phyloP scores from a whole-genome alignment of 73 alveolate genomes.

The Urostyla sp. region DNA sequence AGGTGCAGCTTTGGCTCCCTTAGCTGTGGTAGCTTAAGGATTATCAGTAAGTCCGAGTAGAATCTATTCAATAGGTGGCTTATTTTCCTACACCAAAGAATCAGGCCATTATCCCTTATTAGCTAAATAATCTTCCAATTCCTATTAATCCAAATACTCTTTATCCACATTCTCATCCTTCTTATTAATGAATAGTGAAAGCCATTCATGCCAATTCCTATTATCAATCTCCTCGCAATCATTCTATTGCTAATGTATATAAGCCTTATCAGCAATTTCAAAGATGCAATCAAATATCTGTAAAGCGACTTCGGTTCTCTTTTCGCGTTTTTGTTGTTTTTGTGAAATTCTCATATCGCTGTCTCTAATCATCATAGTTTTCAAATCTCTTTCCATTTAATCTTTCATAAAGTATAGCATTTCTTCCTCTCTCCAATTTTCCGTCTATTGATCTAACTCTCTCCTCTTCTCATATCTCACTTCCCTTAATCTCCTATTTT shows the following conservation, averaged over 20 bases:
- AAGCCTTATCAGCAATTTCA: constrained; percentile 95
- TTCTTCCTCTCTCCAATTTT: constrained; percentile 91
- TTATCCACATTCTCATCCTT: constrained; percentile 24
- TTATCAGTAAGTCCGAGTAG: constrained; percentile 48
- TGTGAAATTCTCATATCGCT: constrained; percentile 78
- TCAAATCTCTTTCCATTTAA: constrained; percentile 84
- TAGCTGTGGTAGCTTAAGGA: constrained; percentile 57
- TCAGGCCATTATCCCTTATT: constrained; percentile 81
- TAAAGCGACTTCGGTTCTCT: constrained; percentile 76
- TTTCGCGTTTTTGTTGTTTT: constrained; percentile 80
- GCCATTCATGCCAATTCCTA: constrained; percentile 93
- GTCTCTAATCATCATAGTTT: constrained; percentile 73
- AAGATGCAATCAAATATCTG: constrained; percentile 82
- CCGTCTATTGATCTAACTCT: constrained; percentile 91
- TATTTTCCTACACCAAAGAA: constrained; percentile 37
- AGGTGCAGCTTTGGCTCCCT: constrained; percentile 54
- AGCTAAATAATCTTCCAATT: constrained; percentile 73
- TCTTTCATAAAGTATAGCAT: constrained; percentile 80
- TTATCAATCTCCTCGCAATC: constrained; percentile 92
- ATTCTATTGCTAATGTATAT: constrained; percentile 86
- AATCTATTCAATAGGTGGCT: constrained; percentile 53
- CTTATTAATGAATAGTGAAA: constrained; percentile 81
- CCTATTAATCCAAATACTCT: constrained; percentile 65
- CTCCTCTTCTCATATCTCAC: constrained; percentile 90
- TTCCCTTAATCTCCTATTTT: constrained; percentile 93